Percentiles rank a stretch among this genome's conserved stretches.
Conservation (phyloP, 2,329 filamentous ascomycete genomes). For the Phoma sp. region DNA sequence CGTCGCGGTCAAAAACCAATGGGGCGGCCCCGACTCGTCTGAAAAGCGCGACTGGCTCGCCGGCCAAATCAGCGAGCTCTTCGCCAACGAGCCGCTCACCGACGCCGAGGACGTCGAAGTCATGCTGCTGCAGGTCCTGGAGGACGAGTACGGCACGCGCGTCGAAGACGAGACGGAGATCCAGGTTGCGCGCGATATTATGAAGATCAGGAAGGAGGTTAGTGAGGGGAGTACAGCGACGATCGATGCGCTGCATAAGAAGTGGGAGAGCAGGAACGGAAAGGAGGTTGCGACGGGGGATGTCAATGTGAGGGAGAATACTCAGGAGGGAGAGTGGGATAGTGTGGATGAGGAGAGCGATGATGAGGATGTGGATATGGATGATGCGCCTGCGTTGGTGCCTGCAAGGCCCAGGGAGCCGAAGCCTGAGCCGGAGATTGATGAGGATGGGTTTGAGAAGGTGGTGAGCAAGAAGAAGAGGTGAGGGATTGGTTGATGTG, state of each 20-base stretch:
- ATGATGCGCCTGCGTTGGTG: conserved; percentile 45
- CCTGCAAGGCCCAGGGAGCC: conserved; percentile 40
- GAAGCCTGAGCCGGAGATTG: conserved; percentile 47
- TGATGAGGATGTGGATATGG: conserved; percentile 44
- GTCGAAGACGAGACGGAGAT: conserved; percentile 87
- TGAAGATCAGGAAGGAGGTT: conserved; percentile 70
- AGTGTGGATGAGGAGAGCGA: conserved; percentile 59
- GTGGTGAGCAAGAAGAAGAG: conserved; percentile 50
- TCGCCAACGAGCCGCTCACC: conserved; percentile 64
- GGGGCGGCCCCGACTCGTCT: conserved; percentile 80
- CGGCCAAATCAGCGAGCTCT: conserved; percentile 82
- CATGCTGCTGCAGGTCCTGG: conserved; percentile 86
- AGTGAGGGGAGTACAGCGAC: conserved; percentile 69
- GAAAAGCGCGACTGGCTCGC: conserved; percentile 98
- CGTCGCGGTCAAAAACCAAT: conserved; percentile 83
- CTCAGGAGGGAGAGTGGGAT: conserved; percentile 53
- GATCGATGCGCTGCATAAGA: conserved; percentile 67
- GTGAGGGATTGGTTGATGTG: conserved; percentile 20
- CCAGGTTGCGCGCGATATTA: conserved; percentile 74
- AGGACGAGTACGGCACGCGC: conserved; percentile 92
- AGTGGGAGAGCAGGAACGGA: conserved; percentile 67
- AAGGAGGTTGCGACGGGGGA: conserved; percentile 57
- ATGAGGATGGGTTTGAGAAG: conserved; percentile 52
- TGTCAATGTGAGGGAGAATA: conserved; percentile 62
- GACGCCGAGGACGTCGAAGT: conserved; percentile 82